Percentiles rank a stretch among this genome's conserved stretches.
phyloP scores from a whole-genome alignment of 352 stramenopile species.

The Pythium rhizo-oryzae region DNA sequence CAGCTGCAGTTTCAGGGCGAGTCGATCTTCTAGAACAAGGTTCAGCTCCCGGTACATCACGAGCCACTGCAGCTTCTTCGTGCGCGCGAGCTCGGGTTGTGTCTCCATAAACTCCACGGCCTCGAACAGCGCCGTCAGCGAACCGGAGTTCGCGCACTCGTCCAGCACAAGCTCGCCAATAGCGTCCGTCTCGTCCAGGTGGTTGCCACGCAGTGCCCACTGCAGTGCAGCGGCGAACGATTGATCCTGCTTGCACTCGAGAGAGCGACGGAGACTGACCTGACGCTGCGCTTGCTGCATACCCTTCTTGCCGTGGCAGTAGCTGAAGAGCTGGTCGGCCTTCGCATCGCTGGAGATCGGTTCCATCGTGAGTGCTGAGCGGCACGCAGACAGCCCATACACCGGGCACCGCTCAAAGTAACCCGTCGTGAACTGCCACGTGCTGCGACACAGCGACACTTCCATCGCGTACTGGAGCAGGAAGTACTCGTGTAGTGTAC shows the following conservation, averaged over 20 bases:
- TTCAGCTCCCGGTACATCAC: constrained; percentile 71
- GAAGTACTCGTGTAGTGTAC: constrained; percentile 63
- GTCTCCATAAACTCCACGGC: constrained; percentile 71
- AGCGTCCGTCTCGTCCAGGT: constrained; percentile 57
- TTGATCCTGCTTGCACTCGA: constrained; percentile 42
- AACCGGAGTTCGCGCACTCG: constrained; percentile 42
- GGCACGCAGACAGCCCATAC: constrained; percentile 47
- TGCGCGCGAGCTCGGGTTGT: constrained; percentile 44
- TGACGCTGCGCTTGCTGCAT: constrained; percentile 36
- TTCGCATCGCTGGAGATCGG: constrained; percentile 59
- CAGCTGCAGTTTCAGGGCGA: constrained; percentile 40
- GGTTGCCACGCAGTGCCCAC: constrained; percentile 64
- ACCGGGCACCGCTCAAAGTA: constrained; percentile 69
- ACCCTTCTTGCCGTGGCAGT: constrained; percentile 54
- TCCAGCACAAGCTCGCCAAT: constrained; percentile 60
- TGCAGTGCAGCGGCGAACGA: constrained; percentile 51
- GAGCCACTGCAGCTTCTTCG: constrained; percentile 60
- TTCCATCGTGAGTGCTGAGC: constrained; percentile 49
- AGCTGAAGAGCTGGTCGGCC: constrained; percentile 52
- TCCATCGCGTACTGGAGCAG: constrained; percentile 73
- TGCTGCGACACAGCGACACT: constrained; percentile 49
- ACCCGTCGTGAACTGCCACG: constrained; percentile 68
- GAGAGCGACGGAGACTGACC: constrained; percentile 48
- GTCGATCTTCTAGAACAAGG: constrained; percentile 67
- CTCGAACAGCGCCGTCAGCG: constrained; percentile 56